Evolutionary conservation across 2,329 filamentous ascomycete genomes (phyloP).

Genomic region (Botrytis porri): DNA sequence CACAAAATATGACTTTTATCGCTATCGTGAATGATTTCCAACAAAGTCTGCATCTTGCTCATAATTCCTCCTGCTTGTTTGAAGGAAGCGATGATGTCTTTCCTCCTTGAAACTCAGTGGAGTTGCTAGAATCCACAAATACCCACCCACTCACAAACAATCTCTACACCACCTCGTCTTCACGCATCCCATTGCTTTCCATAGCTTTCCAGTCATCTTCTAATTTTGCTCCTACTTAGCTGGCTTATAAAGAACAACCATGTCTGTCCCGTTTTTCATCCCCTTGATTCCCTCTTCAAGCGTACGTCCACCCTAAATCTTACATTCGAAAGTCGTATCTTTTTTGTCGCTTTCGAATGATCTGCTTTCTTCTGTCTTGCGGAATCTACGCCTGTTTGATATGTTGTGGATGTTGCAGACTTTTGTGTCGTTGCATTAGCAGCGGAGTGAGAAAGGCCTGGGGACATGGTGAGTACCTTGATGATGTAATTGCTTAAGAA

Average conservation of each 20-base stretch:
- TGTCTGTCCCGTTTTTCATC: background rate
- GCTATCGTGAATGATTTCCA: background rate
- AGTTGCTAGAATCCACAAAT: background rate
- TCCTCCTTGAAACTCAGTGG: background rate
- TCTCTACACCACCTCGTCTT: background rate
- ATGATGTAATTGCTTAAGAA: background rate
- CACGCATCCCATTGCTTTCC: background rate
- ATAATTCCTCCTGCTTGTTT: background rate
- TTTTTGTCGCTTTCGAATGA: background rate
- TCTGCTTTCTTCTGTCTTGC: background rate
- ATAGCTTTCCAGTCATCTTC: background rate
- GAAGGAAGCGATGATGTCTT: background rate
- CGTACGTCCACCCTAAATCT: background rate
- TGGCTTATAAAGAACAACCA: background rate
- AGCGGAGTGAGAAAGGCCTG: background rate
- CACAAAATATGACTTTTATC: background rate
- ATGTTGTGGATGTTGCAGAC: background rate
- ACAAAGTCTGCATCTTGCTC: background rate
- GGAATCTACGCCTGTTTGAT: background rate
- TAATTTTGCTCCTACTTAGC: background rate
- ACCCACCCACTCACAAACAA: background rate
- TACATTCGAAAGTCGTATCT: background rate
- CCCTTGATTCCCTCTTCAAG: background rate
- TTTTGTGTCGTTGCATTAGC: background rate
- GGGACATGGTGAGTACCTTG: background rate